phyloP scores from a whole-genome alignment of 2,329 filamentous ascomycete genomes.

The Hymenoscyphus repandus region DNA sequence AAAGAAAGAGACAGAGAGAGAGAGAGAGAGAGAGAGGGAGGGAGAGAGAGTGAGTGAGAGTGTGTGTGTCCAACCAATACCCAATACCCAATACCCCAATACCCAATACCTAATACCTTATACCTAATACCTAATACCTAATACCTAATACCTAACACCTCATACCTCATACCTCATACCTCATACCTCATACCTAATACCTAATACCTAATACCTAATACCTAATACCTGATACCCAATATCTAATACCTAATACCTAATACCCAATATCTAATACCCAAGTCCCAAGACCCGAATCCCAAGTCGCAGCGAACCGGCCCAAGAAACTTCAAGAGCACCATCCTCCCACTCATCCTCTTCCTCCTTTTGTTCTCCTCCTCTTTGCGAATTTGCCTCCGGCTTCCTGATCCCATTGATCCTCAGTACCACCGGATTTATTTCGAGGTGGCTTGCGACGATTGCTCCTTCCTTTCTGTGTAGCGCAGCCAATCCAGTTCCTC shows the following conservation, averaged over 20 bases:
- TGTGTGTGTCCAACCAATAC: background rate
- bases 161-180: too few relatives aligned
- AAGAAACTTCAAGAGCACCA: background rate
- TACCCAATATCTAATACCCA: too few relatives aligned
- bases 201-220: too few relatives aligned
- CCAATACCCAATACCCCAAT: background rate
- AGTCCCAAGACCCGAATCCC: constrained; percentile 2
- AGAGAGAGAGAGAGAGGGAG: too few relatives aligned
- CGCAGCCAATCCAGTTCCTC: constrained; percentile 11
- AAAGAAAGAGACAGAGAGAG: too few relatives aligned
- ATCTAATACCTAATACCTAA: too few relatives aligned
- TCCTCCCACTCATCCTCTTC: constrained; percentile 4
- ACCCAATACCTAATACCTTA: background rate
- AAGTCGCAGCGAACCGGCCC: constrained; percentile 1
- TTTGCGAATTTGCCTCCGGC: constrained; percentile 1
- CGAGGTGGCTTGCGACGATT: constrained; percentile 14
- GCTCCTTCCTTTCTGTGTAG: constrained; percentile 24
- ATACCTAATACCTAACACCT: background rate
- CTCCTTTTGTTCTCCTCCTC: background rate
- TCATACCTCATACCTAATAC: too few relatives aligned
- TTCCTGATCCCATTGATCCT: constrained; percentile 13
- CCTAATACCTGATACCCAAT: too few relatives aligned
- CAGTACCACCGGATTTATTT: constrained; percentile 7
- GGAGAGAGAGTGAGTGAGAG: too few relatives aligned
- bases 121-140: background rate